Evolutionary conservation across 2,329 filamentous ascomycete species (phyloP), one percentile per base, ranked within the genome.

Genomic region (Pseudogymnoascus sp.): DNA sequence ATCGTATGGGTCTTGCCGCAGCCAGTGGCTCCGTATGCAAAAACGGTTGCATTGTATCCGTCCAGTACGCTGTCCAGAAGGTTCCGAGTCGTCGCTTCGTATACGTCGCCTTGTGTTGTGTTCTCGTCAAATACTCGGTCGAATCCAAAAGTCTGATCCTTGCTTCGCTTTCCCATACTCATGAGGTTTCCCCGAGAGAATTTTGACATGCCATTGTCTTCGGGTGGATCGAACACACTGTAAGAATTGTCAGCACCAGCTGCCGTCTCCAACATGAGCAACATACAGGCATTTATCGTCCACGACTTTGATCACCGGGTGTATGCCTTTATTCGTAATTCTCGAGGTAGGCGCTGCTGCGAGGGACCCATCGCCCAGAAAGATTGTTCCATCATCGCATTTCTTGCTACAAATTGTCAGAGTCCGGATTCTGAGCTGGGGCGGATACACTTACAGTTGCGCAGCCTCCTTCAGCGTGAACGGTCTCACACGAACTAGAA

Each of bases 1-100:
- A 99, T 99, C 8, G 95, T 99, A 75, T 99, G 95, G 23, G 95
- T 99, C 79, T 99, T 99, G 75, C 95, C 95, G 75, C 95, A 99
- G 40, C 95, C 95, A 0, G 95, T 99, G 40, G 95, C 95, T 69
- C 95, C 95, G 75, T 99, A 99, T 59, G 95, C 95, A 74, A 99
- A 99, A 4, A 99, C 95, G 0, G 95, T 99, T 58, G 95, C 95
- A 80, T 99, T 99, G 81, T 97, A 99, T 67, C 95, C 95, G 69
- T 99, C 93, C 63, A 99, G 81, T 14, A 99, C 93, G 73, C 89
- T 97, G 74, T 97, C 93, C 65, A 99, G 84, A n/a, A 99, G 83
- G 62, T 80, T 85, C 75, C 88, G 90, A 1, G 93, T 96, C 0
- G 95, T 97, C 12, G 90, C 84, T 75, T 97, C 95, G 80, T 97